Conservation (phyloP, 371 early-diverging fungal genomes). For the Mortierella sp. region DNA sequence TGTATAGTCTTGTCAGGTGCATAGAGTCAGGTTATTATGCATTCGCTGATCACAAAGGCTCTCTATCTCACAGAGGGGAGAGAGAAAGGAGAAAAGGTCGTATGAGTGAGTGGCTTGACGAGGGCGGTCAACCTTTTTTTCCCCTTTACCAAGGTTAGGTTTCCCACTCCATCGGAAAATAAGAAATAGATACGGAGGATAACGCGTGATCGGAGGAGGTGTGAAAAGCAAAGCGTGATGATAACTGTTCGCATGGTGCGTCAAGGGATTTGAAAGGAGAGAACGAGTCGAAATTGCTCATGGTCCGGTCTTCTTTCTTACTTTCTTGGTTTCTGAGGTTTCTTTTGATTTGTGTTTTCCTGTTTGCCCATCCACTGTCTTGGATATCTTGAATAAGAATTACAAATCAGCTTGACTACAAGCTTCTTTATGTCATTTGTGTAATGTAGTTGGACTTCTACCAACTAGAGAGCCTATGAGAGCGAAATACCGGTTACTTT, state of each 20-base stretch:
- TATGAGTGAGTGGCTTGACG: not conserved
- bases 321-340: not conserved
- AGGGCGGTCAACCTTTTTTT: not conserved
- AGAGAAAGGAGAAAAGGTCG: no score
- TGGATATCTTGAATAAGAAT: not conserved
- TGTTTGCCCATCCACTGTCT: not conserved
- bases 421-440: not conserved
- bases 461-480: not conserved
- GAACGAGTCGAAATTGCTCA: not conserved
- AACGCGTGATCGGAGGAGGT: not conserved
- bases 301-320: no score
- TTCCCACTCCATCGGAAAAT: not conserved
- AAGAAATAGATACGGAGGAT: not conserved
- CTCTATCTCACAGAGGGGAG: no score
- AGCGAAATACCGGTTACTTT: not conserved
- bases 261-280: conserved; percentile 2
- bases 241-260: not conserved
- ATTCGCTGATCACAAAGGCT: no score
- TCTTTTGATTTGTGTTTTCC: not conserved
- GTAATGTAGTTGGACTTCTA: not conserved
- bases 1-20: no score
- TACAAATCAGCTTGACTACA: conserved; percentile 3
- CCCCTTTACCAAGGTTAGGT: not conserved
- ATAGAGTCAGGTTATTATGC: no score
- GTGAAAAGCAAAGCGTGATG: not conserved